Conservation (phyloP, 192 early-diverging fungal genomes). For the Martensiomyces pterosporus region DNA sequence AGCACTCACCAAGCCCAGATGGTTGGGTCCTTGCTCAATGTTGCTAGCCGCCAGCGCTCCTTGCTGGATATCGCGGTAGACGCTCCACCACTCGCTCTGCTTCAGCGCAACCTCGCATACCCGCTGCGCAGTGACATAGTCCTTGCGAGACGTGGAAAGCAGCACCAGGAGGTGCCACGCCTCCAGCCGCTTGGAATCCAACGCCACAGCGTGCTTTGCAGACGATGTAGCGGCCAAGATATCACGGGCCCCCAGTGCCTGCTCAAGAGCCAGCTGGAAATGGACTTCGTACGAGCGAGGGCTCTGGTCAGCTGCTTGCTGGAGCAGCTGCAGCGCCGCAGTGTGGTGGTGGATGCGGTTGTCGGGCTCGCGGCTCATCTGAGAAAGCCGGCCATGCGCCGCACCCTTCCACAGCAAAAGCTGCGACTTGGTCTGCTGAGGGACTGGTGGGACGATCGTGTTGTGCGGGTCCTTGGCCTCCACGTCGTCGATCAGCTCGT, state of each 20-base stretch:
- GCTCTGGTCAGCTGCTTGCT: conserved; percentile 49
- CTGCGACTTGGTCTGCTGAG: conserved; percentile 17
- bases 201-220: conserved; percentile 52
- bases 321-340: conserved; percentile 54
- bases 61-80: conserved; percentile 20
- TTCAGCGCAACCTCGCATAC: conserved; percentile 60
- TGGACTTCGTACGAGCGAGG: conserved; percentile 56
- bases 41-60: neutral
- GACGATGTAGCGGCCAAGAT: conserved; percentile 53
- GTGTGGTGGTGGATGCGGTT: conserved; percentile 59
- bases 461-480: conserved; percentile 27
- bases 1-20: conserved; percentile 8
- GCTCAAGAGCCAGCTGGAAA: conserved; percentile 66
- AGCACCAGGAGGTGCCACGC: conserved; percentile 76
- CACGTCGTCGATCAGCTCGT: conserved; percentile 34
- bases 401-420: conserved; percentile 44
- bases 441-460: conserved; percentile 9
- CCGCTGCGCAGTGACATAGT: conserved; percentile 58
- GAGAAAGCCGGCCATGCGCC: conserved; percentile 28
- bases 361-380: conserved; percentile 57
- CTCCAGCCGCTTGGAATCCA: conserved; percentile 55
- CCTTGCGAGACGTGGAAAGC: conserved; percentile 62
- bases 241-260: conserved; percentile 60
- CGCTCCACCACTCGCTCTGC: conserved; percentile 54
- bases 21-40: conserved; percentile 10